A percentile compares a stretch with the other conserved stretches of the same genome.
These are phyloP conservation scores for Gleditsia sinensis DNA, from an alignment of 306 rosid genomes.

Conservation along the genomic window DNA sequence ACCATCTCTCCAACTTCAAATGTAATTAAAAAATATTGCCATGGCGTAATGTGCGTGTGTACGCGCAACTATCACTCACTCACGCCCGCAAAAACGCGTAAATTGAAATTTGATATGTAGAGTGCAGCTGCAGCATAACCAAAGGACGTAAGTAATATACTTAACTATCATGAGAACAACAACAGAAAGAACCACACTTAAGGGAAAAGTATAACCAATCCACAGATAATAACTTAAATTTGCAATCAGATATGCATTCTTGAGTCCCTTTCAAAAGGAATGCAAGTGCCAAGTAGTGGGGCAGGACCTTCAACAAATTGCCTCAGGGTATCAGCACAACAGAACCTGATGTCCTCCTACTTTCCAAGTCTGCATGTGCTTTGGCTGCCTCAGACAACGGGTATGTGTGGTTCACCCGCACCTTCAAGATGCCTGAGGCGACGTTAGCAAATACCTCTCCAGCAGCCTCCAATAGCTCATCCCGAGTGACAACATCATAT, in stretches of 20 bases:
- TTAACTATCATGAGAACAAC: not conserved
- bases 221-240: not conserved
- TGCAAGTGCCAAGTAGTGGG: not conserved
- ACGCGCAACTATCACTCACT: no score
- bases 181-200: not conserved
- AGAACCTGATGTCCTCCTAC: slow-evolving; percentile 78
- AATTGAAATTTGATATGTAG: no score
- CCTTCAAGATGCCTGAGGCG: slow-evolving; percentile 59
- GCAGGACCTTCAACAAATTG: not conserved
- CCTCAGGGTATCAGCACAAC: slow-evolving; percentile 74
- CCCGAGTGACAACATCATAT: slow-evolving; percentile 60
- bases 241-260: not conserved
- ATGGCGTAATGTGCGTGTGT: no score
- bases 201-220: not conserved
- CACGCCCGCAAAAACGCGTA: no score
- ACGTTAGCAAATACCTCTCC: slow-evolving; percentile 72
- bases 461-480: slow-evolving; percentile 69
- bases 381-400: slow-evolving; percentile 74
- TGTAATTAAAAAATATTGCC: no score
- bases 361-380: slow-evolving; percentile 86
- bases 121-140: not conserved
- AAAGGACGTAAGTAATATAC: not conserved
- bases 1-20: no score
- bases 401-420: slow-evolving; percentile 81
- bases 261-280: slow-evolving; percentile 11